A percentile compares a stretch with the other conserved stretches of the same genome.
Conservation (phyloP, 768 basidiomycete species). For the Mycena belliarum region DNA sequence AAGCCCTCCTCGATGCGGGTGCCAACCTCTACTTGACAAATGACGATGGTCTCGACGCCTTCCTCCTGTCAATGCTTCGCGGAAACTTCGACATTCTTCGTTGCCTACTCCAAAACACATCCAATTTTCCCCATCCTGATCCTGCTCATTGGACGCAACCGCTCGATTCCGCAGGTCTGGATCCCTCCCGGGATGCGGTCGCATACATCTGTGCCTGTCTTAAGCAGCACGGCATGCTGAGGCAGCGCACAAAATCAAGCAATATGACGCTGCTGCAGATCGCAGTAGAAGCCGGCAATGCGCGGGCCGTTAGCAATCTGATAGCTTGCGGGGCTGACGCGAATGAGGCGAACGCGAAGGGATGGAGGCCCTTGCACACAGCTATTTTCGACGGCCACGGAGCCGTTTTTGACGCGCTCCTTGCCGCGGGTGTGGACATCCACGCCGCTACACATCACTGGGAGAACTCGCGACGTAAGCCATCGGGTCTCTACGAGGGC, state of each 20-base stretch:
- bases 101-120: not conserved
- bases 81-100: not conserved
- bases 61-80: not conserved
- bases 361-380: not conserved
- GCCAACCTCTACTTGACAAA: constrained; percentile 1
- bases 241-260: not conserved
- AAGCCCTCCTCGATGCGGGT: constrained; percentile 2
- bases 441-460: constrained; percentile 1
- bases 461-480: not conserved
- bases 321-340: not conserved
- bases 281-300: not conserved
- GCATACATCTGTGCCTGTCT: constrained; percentile 7
- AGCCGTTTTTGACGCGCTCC: not conserved
- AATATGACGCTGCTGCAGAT: not conserved
- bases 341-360: not conserved
- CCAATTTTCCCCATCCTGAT: not conserved
- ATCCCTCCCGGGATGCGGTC: not conserved
- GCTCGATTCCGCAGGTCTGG: not conserved
- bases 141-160: constrained; percentile 2
- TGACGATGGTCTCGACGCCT: constrained; percentile 1
- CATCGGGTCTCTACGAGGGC: not conserved
- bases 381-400: not conserved
- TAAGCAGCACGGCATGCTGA: not conserved
- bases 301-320: not conserved
- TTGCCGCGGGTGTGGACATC: not conserved